Evolutionary conservation across 2,329 filamentous ascomycete genomes (phyloP), one percentile per base, ranked within the genome.

Genomic region (Pseudocercospora eumusae): DNA sequence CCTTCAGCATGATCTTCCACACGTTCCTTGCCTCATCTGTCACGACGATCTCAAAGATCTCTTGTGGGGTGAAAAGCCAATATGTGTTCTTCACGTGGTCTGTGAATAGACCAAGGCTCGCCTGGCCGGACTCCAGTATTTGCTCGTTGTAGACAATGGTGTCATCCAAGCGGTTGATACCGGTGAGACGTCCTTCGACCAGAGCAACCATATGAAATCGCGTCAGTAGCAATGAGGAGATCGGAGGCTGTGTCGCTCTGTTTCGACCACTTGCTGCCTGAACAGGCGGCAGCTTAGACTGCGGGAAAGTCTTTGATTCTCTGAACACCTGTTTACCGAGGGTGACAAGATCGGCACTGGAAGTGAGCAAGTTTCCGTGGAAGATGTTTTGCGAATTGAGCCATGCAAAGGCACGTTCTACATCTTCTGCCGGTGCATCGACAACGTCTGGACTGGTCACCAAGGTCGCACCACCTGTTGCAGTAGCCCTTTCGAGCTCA

Each of bases 1-100:
- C 85, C 70, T 90, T 86, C 62, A 97, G 83, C 86, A 98, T 90
- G 57, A 98, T 91, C 73, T 91, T 91, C 95, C 95, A 99, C 15
- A 98, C 86, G 74, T 98, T 91, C 68, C 95, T 83, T 68, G 93
- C 91, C 75, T 99, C 95, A 60, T 98, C 91, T 49, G 88, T 89
- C 11, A 93, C 89, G 11, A 95, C 90, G 62, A 99, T 89, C 77
- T 99, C 95, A 69, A 92, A 97, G 56, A 99, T 96, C 71, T 96
- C 92, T 60, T 91, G 85, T 0, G 86, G 84, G 0, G 93, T 98
- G 73, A 98, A 96, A 1, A 99, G 83, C 95, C 96, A 99, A 74
- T 93, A 97, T 0, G 95, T 99, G 72, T 93, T 96, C 80, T 97
- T 96, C 75, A 95, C 93, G 64, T 90, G 84, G 75, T 99, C 95